Base-by-base conservation (phyloP, 805 yeast genomes). In the Pachysolen tannophilus region DNA sequence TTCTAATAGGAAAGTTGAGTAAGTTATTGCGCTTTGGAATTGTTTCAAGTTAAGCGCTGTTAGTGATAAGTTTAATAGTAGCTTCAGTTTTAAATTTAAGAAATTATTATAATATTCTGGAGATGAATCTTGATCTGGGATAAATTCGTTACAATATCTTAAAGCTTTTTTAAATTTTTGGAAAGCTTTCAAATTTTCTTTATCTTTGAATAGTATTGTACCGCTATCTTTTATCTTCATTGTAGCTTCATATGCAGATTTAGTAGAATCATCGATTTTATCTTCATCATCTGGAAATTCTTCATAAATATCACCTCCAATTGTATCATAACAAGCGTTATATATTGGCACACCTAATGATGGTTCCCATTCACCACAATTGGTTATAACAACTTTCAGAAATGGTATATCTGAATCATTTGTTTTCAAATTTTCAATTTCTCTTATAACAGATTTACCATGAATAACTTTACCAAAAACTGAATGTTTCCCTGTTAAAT, bases 201-300 rank as follows among this genome's bases (percentile, higher is more conserved):
- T 74, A 26, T 57, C 51, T 44, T 79, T 79, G 46, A 76, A 75
- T 4, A 83, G 45, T 8, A 69, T 45, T 0, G 80, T 67, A 1
- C 85, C 94, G 16, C 87, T 72, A 21, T 73, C 76, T 45, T 83
- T 83, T 34, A 83, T 82, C 11, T 55, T 71, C 8, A 42, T 45
- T 0, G 78, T 53, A 0, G 79, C 84, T 8, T 58, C 57, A 38
- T 50, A 72, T 0, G 80, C 77, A 16, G 63, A 60, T 34, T 61
- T 65, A 1, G 50, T 43, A 11, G 59, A 56, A 30, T 70, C 69
- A 38, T 72, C 77, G 32, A 79, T 72, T 38, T 66, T 54, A 3
- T 50, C 60, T 45, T 82, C 85, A 52, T 83, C 94, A 40, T 77
- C 87, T 0, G 92, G 94, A 45, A 65, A 74, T 52, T 82, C 92